Evolutionary conservation across 2,329 filamentous ascomycete genomes (phyloP).

Genomic region (Diaporthe nobilis): DNA sequence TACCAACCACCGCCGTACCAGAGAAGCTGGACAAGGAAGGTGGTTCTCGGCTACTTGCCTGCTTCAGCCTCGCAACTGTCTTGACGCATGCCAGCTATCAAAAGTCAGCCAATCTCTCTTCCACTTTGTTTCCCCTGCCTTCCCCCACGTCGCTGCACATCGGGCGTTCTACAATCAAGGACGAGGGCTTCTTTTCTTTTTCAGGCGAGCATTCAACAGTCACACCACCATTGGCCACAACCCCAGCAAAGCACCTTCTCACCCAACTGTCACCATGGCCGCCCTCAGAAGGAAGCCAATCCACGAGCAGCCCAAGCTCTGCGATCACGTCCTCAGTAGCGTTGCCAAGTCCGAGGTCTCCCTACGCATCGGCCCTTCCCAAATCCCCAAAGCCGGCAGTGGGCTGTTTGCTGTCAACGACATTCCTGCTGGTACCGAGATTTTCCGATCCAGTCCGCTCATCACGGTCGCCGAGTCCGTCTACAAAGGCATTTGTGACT

Average conservation of each 20-base stretch:
- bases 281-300: slow-evolving; percentile 8
- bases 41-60: slow-evolving; percentile 13
- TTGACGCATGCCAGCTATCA: not conserved
- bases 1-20: too few relatives aligned
- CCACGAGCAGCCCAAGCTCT: slow-evolving; percentile 36
- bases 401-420: slow-evolving; percentile 46
- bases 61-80: not conserved
- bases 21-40: not conserved
- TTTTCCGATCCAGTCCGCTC: slow-evolving; percentile 46
- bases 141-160: too few relatives aligned
- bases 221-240: not conserved
- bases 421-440: slow-evolving; percentile 46
- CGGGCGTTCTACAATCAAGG: accelerated
- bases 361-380: slow-evolving; percentile 39
- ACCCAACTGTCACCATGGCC: slow-evolving; percentile 31
- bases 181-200: not conserved
- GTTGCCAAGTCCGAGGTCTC: not conserved
- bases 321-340: slow-evolving; percentile 32
- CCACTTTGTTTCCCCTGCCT: not conserved
- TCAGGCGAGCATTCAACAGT: not conserved
- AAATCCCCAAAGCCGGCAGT: slow-evolving; percentile 44
- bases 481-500: slow-evolving; percentile 46
- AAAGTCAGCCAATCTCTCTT: not conserved
- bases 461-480: slow-evolving; percentile 43
- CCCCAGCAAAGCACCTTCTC: not conserved